phyloP scores from a whole-genome alignment of 495 filamentous ascomycete species.

The Astrocystis sublimbata region DNA sequence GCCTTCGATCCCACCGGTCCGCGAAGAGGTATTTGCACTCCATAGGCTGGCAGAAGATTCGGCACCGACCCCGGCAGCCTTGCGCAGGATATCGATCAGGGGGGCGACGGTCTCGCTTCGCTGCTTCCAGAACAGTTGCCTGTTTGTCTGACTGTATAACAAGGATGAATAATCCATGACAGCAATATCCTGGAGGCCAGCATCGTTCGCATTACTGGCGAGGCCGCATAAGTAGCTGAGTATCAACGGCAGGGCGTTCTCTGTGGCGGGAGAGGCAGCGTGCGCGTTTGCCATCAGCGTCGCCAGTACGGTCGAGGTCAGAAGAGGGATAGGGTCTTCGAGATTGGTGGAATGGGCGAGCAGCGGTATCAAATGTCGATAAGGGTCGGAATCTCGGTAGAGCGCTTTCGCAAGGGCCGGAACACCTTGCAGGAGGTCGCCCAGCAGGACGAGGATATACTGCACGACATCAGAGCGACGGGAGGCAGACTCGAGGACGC shows the following conservation, averaged over 20 bases:
- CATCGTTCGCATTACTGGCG: slow-evolving; percentile 74
- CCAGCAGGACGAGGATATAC: slow-evolving; percentile 87
- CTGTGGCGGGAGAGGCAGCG: slow-evolving; percentile 54
- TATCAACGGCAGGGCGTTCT: slow-evolving; percentile 75
- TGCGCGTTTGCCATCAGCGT: slow-evolving; percentile 74
- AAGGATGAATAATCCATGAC: slow-evolving; percentile 88
- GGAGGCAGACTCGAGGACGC: slow-evolving; percentile 77
- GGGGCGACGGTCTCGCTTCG: slow-evolving; percentile 79
- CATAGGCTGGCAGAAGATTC: slow-evolving; percentile 66
- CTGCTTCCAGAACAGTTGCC: slow-evolving; percentile 85
- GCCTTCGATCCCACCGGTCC: slow-evolving; percentile 58
- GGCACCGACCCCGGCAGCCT: slow-evolving; percentile 67
- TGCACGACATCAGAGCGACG: slow-evolving; percentile 86
- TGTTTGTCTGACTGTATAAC: slow-evolving; percentile 71
- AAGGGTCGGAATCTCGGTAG: slow-evolving; percentile 72
- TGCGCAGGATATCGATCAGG: slow-evolving; percentile 76
- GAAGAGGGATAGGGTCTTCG: slow-evolving; percentile 85
- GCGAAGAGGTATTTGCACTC: slow-evolving; percentile 57
- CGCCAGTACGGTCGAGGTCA: slow-evolving; percentile 85
- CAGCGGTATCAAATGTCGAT: slow-evolving; percentile 82
- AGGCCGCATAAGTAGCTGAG: slow-evolving; percentile 83
- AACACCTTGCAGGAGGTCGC: slow-evolving; percentile 82
- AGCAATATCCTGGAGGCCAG: slow-evolving; percentile 91
- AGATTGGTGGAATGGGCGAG: slow-evolving; percentile 75
- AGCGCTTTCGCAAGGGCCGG: slow-evolving; percentile 75